Evolutionary conservation across 164 flowering plant species (phyloP).

Genomic region (Platanus orientalis): DNA sequence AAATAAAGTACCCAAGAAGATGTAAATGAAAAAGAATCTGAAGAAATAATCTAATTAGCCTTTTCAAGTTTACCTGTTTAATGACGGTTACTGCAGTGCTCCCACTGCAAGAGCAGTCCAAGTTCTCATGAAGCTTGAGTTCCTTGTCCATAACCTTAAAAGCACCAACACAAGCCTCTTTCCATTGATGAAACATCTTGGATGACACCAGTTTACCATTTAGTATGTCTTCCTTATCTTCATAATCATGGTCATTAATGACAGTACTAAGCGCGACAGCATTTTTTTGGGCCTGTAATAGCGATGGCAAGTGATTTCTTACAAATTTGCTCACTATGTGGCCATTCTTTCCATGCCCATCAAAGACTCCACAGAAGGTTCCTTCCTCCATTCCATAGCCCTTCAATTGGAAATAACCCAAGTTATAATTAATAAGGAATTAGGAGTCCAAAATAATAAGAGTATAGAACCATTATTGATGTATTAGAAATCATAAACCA

Average conservation of each 20-base stretch:
- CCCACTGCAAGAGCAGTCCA: conserved; percentile 70
- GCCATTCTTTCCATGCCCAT: conserved; percentile 48
- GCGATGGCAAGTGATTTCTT: conserved; percentile 33
- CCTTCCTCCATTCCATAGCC: conserved; percentile 36
- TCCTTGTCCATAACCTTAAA: conserved; percentile 83
- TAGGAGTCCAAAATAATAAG: not conserved
- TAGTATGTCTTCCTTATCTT: not conserved
- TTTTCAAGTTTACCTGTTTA: conserved; percentile 44
- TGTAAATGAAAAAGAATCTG: no score
- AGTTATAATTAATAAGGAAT: not conserved
- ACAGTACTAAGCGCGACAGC: not conserved
- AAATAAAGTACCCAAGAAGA: not conserved
- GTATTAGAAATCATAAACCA: not conserved
- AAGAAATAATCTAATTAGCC: no score
- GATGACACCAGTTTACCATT: conserved; percentile 9
- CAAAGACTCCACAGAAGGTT: conserved; percentile 43
- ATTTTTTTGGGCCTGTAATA: conserved; percentile 3
- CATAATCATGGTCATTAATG: not conserved
- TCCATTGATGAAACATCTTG: conserved; percentile 39
- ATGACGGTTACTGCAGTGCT: conserved; percentile 71
- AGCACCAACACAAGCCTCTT: conserved; percentile 50
- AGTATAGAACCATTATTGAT: no score
- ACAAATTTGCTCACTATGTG: conserved; percentile 39
- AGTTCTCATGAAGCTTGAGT: conserved; percentile 52
- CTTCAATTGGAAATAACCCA: conserved; percentile 12